Conservation (phyloP, 768 basidiomycete species). For the Russula dissimulans region DNA sequence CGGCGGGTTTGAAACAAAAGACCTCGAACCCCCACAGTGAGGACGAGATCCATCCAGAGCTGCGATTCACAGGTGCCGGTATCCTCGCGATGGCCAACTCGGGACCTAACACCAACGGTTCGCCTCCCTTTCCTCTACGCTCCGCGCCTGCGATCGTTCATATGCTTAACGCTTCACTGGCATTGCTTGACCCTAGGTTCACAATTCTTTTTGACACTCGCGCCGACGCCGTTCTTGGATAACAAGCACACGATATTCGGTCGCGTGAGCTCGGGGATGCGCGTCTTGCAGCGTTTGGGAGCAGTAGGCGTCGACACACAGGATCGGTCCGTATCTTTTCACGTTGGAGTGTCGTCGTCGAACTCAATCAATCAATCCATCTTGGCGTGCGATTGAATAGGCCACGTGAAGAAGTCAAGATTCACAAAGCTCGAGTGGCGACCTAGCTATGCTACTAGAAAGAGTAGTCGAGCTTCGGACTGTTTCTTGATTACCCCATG, state of each 20-base stretch:
- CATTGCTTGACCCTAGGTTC: conserved; percentile 48
- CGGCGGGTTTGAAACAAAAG: too few species aligned
- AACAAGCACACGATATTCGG: conserved; percentile 88
- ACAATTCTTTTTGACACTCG: conserved; percentile 87
- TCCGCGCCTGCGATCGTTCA: not conserved
- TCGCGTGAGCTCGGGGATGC: conserved; percentile 83
- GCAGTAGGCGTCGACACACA: conserved; percentile 85
- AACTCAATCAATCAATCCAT: not conserved
- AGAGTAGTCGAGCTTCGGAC: too few species aligned
- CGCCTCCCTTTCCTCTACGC: conserved; percentile 7
- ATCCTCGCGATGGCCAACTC: conserved; percentile 98
- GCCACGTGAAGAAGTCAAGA: conserved; percentile 79
- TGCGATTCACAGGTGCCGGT: conserved; percentile 92
- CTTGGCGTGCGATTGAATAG: conserved; percentile 22
- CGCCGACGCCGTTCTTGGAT: conserved; percentile 76
- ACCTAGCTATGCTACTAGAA: too few species aligned
- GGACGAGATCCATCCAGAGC: conserved; percentile 84
- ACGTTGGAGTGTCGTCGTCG: not conserved
- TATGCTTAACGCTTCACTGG: not conserved
- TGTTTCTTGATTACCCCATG: too few species aligned
- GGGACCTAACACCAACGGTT: conserved; percentile 85
- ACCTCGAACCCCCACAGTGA: conserved; percentile 37
- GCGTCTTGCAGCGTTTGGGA: conserved; percentile 84
- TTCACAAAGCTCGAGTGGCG: conserved; percentile 55
- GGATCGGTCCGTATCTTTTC: conserved; percentile 51